Percentiles rank a stretch among this genome's conserved stretches.
Conservation (phyloP, 306 rosid genomes). For the Sechiopsis laciniata region DNA sequence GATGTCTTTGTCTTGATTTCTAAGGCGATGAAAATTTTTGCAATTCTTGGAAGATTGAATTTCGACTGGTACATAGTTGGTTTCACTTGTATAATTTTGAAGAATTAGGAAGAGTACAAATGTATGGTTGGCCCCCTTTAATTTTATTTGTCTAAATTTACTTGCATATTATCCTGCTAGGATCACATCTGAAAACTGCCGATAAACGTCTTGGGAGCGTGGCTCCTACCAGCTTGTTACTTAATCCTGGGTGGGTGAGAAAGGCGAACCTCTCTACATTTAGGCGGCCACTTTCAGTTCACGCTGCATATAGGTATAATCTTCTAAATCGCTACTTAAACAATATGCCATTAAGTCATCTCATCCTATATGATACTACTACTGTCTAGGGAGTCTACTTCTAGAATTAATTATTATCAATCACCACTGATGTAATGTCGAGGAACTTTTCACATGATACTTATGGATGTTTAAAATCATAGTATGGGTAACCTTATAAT, state of each 20-base stretch:
- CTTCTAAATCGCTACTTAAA: background rate
- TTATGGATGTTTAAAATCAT: background rate
- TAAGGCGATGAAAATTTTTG: background rate
- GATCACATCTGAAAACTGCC: conserved; percentile 34
- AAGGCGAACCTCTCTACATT: conserved; percentile 34
- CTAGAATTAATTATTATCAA: background rate
- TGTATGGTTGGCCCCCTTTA: background rate
- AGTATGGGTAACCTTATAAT: background rate
- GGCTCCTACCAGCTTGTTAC: conserved; percentile 34
- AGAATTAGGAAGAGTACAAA: background rate
- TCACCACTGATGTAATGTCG: background rate
- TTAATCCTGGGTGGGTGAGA: conserved; percentile 28
- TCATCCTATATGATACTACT: background rate
- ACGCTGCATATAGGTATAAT: conserved; percentile 70
- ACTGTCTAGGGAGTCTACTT: background rate
- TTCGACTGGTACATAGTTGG: background rate
- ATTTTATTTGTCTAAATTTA: background rate
- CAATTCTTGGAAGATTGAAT: conserved; percentile 10
- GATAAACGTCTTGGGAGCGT: conserved; percentile 34
- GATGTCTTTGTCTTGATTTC: background rate
- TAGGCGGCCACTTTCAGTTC: conserved; percentile 51
- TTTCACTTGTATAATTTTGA: background rate
- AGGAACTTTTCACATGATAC: background rate
- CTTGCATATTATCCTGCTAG: conserved; percentile 29
- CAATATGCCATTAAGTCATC: background rate